These are phyloP conservation scores for Hypocrella siamensis DNA, from an alignment of 2,329 filamentous ascomycete genomes.

Conservation along the genomic window DNA sequence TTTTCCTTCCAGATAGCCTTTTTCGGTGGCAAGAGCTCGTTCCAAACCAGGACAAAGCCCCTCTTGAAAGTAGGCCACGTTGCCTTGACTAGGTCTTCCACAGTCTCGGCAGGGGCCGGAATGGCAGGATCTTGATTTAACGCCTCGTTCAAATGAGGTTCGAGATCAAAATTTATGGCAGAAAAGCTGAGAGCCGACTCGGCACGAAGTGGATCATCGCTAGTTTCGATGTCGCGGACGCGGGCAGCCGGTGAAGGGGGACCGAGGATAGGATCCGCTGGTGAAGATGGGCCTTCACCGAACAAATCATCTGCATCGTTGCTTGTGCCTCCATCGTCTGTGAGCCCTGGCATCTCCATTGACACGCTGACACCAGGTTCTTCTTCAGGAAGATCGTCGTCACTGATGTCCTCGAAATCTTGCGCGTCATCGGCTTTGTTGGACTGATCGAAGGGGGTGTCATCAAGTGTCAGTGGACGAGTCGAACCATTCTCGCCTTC, in stretches of 20 bases:
- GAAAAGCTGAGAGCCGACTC: constrained; percentile 19
- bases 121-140: constrained; percentile 46
- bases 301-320: constrained; percentile 54
- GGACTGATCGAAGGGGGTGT: constrained; percentile 38
- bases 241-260: constrained; percentile 28
- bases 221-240: constrained; percentile 22
- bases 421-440: constrained; percentile 87
- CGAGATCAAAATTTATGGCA: constrained; percentile 32
- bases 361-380: constrained; percentile 30
- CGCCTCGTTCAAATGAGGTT: constrained; percentile 23
- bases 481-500: constrained; percentile 23
- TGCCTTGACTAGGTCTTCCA: constrained; percentile 61
- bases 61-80: constrained; percentile 71
- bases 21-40: constrained; percentile 69
- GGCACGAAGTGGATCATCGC: constrained; percentile 16
- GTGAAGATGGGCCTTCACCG: constrained; percentile 42
- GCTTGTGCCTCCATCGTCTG: constrained; percentile 44
- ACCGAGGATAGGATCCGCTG: constrained; percentile 24
- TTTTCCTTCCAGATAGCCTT: constrained; percentile 66
- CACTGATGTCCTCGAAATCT: constrained; percentile 81
- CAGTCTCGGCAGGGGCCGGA: constrained; percentile 55
- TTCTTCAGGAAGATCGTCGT: constrained; percentile 80
- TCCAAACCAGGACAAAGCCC: constrained; percentile 61
- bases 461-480: constrained; percentile 26
- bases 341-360: constrained; percentile 35